A percentile compares a stretch with the other conserved stretches of the same genome.
Evolutionary conservation across 2,329 filamentous ascomycete genomes (phyloP).

Genomic region (Pseudogymnoascus pannorum): DNA sequence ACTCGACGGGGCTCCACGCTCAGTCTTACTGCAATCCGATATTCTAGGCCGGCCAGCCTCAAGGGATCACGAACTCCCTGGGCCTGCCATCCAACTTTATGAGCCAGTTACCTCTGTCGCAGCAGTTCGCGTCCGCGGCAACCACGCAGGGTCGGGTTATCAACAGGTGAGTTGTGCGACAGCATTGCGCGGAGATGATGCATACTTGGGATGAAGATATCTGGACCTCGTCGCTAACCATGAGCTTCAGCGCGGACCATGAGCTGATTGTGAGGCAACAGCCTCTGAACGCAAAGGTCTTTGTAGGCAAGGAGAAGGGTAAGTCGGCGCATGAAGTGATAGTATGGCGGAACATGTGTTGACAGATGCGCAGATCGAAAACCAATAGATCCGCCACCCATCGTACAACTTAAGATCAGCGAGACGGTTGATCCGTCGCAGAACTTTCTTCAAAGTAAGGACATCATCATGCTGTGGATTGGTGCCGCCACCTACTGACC

Average conservation of each 20-base stretch:
- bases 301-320: slow-evolving; percentile 71
- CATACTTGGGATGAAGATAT: not conserved
- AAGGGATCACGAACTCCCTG: not conserved
- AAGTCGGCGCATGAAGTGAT: slow-evolving; percentile 18
- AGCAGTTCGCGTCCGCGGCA: slow-evolving; percentile 23
- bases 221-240: slow-evolving; percentile 24
- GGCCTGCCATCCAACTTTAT: slow-evolving; percentile 12
- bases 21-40: not conserved
- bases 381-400: slow-evolving; percentile 80
- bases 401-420: slow-evolving; percentile 60
- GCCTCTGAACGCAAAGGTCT: slow-evolving; percentile 59
- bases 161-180: slow-evolving; percentile 18
- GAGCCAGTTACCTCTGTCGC: slow-evolving; percentile 16
- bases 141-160: slow-evolving; percentile 19
- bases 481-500: slow-evolving; percentile 12
- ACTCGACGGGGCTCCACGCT: not conserved
- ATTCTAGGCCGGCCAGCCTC: not conserved
- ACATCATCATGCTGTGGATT: slow-evolving; percentile 25
- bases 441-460: slow-evolving; percentile 51
- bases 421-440: slow-evolving; percentile 39
- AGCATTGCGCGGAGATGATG: not conserved
- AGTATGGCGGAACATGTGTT: slow-evolving; percentile 8
- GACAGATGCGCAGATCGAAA: slow-evolving; percentile 56
- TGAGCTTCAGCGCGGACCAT: slow-evolving; percentile 43
- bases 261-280: slow-evolving; percentile 56